Evolutionary conservation across 805 yeast genomes (phyloP).

Genomic region (Candida insectorum): DNA sequence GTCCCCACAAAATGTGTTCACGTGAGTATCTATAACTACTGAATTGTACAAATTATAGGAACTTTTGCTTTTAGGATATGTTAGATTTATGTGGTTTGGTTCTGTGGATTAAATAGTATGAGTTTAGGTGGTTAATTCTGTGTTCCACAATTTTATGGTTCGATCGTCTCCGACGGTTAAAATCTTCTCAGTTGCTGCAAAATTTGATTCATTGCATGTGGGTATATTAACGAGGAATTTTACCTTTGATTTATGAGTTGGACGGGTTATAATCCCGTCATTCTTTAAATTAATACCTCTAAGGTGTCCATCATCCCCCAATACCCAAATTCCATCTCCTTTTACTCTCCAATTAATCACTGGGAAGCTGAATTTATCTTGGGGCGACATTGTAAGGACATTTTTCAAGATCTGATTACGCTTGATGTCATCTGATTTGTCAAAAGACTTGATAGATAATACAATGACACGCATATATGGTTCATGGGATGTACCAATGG

Average conservation of each 20-base stretch:
- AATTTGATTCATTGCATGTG: conserved; percentile 3
- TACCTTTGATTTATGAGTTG: conserved; percentile 46
- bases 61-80: no score
- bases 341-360: conserved; percentile 42
- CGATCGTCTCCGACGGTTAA: conserved; percentile 49
- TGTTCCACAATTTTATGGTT: conserved; percentile 15
- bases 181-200: conserved; percentile 13
- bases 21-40: no score
- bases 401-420: conserved; percentile 27
- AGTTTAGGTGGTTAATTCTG: no score
- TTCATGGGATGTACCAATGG: conserved; percentile 71
- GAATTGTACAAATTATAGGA: no score
- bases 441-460: conserved; percentile 38
- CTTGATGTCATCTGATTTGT: conserved; percentile 13
- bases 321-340: conserved; percentile 58
- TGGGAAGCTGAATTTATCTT: conserved; percentile 61
- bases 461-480: conserved; percentile 73
- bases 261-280: conserved; percentile 26
- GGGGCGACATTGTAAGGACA: conserved; percentile 54
- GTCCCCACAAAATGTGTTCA: conserved; percentile 10
- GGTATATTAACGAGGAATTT: no score
- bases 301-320: conserved; percentile 65
- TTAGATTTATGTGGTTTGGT: no score
- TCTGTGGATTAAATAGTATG: no score
- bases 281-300: conserved; percentile 56